A percentile compares a stretch with the other conserved stretches of the same genome.
phyloP scores from a whole-genome alignment of 306 rosid genomes.

The Leucaena leucocephala region DNA sequence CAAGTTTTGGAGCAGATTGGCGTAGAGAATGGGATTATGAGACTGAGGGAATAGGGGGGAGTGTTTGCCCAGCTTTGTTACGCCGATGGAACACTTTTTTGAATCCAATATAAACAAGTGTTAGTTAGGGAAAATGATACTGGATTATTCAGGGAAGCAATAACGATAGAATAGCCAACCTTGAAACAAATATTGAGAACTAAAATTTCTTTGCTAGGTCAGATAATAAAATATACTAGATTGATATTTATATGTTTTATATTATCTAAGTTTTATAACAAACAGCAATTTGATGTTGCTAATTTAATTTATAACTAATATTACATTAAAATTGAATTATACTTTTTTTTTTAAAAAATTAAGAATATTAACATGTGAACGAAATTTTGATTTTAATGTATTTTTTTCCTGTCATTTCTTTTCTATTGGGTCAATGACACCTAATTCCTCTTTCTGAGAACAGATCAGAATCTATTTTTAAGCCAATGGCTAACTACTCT shows the following conservation, averaged over 20 bases:
- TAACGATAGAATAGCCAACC: too few relatives aligned
- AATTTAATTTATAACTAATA: too few relatives aligned
- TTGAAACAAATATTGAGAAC: not conserved
- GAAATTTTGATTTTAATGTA: not conserved
- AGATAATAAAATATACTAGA: not conserved
- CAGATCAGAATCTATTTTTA: constrained; percentile 64
- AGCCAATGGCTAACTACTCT: constrained; percentile 50
- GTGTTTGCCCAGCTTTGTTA: not conserved
- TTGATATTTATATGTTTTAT: too few relatives aligned
- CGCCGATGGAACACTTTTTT: not conserved
- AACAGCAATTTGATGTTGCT: too few relatives aligned
- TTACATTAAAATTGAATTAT: too few relatives aligned
- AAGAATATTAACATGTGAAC: not conserved
- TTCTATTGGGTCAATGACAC: not conserved
- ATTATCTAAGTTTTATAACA: too few relatives aligned
- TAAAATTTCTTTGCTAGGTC: not conserved
- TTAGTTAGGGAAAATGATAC: too few relatives aligned
- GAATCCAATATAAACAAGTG: not conserved
- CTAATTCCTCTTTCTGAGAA: not conserved
- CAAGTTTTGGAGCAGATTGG: constrained; percentile 34
- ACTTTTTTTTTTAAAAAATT: not conserved
- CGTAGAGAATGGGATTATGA: not conserved
- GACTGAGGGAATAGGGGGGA: not conserved
- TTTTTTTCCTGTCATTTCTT: not conserved
- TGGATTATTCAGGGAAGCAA: too few relatives aligned